phyloP scores from a whole-genome alignment of 2,329 filamentous ascomycete species.

The Colletotrichum sp. region DNA sequence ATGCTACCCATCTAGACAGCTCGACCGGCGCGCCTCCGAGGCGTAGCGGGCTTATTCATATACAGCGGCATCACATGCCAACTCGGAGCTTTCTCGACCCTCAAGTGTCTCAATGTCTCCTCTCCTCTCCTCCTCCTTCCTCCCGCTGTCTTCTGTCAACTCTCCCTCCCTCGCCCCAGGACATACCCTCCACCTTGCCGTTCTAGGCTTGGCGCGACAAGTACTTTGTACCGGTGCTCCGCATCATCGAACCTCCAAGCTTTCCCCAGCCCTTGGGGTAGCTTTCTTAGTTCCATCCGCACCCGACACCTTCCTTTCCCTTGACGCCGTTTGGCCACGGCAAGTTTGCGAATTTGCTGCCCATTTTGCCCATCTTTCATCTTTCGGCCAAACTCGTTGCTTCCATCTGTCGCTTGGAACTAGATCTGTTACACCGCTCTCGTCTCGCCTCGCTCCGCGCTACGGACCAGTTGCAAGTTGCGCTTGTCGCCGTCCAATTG shows the following conservation, averaged over 20 bases:
- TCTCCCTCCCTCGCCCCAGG: conserved; percentile 5
- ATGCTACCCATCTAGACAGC: neutral
- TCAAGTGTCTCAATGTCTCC: neutral
- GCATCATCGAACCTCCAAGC: conserved; percentile 13
- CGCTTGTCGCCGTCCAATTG: neutral
- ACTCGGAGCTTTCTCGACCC: neutral
- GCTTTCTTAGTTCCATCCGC: conserved; percentile 3
- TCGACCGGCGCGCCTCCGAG: neutral
- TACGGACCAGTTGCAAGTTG: neutral
- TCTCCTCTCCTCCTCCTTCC: neutral
- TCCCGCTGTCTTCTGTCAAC: conserved; percentile 19
- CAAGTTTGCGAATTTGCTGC: neutral
- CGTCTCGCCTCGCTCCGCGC: neutral
- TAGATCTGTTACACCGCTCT: conserved; percentile 11
- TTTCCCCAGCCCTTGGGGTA: conserved; percentile 13
- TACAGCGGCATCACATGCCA: conserved; percentile 25
- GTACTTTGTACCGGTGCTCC: conserved; percentile 9
- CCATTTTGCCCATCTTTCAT: neutral
- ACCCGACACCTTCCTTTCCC: neutral
- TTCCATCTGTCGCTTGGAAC: conserved; percentile 11
- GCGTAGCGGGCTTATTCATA: neutral
- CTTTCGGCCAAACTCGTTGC: conserved; percentile 16
- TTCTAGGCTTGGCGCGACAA: conserved; percentile 16
- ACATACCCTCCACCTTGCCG: conserved; percentile 6
- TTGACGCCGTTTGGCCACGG: neutral